Conservation (phyloP, 2,329 filamentous ascomycete genomes). For the Albifimbria verrucaria region DNA sequence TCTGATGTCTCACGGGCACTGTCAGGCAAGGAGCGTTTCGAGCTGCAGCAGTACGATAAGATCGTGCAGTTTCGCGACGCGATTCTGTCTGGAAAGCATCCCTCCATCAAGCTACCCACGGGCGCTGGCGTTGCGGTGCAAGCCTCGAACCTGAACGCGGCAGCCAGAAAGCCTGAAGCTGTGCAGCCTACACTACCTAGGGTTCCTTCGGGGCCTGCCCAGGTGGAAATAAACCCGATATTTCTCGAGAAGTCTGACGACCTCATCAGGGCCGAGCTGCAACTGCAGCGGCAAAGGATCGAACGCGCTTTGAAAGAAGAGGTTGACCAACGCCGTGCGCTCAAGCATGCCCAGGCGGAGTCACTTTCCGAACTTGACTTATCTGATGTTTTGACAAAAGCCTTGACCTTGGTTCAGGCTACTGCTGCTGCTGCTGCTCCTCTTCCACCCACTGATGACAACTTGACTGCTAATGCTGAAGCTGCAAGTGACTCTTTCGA, state of each 20-base stretch:
- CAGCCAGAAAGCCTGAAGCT: neutral
- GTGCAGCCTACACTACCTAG: constrained; percentile 22
- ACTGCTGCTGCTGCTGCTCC: constrained; percentile 63
- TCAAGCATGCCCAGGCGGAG: constrained; percentile 46
- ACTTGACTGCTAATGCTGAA: constrained; percentile 52
- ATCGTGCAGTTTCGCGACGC: constrained; percentile 78
- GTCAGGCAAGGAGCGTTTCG: constrained; percentile 48
- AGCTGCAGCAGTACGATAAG: constrained; percentile 70
- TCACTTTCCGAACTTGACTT: constrained; percentile 66
- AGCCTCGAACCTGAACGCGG: constrained; percentile 5
- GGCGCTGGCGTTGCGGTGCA: constrained; percentile 28
- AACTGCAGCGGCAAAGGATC: constrained; percentile 75
- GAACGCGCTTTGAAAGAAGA: constrained; percentile 77
- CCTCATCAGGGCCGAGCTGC: constrained; percentile 76
- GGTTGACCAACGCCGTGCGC: constrained; percentile 57
- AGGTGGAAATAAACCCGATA: constrained; percentile 74
- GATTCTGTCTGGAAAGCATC: constrained; percentile 74
- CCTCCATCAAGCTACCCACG: constrained; percentile 54
- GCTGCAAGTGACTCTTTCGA: constrained; percentile 78
- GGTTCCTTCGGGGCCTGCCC: constrained; percentile 43
- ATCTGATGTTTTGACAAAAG: constrained; percentile 68
- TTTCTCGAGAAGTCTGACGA: constrained; percentile 83
- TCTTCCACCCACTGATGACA: constrained; percentile 51
- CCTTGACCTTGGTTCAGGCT: constrained; percentile 67
- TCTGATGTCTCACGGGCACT: constrained; percentile 20